These are phyloP conservation scores for Hanseniaspora singularis DNA, from an alignment of 805 yeast genomes.

Conservation along the genomic window DNA sequence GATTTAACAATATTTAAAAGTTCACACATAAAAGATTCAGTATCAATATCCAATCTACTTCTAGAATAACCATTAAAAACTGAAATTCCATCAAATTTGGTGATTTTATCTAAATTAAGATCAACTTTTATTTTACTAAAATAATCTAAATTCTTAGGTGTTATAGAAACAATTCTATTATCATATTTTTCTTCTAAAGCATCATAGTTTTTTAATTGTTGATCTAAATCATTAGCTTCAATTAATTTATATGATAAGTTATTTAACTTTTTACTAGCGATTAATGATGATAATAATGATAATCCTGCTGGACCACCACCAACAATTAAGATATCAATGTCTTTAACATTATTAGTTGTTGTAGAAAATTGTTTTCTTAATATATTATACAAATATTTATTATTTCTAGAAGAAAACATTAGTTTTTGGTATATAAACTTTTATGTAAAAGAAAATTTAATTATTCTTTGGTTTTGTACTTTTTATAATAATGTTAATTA, in stretches of 20 bases:
- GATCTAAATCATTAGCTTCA: slow-evolving; percentile 51
- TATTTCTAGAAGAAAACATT: no score
- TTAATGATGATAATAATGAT: slow-evolving; percentile 62
- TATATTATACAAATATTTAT: no score
- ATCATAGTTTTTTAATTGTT: slow-evolving; percentile 20
- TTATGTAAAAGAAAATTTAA: no score
- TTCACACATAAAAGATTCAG: slow-evolving; percentile 75
- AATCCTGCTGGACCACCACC: slow-evolving; percentile 98
- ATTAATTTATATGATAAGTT: slow-evolving; percentile 54
- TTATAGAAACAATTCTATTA: slow-evolving; percentile 74
- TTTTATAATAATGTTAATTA: no score
- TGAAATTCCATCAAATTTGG: slow-evolving; percentile 65
- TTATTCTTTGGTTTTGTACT: no score
- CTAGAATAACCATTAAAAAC: slow-evolving; percentile 69
- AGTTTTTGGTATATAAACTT: no score
- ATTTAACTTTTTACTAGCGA: slow-evolving; percentile 31
- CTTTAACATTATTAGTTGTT: background rate
- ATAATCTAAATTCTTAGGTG: slow-evolving; percentile 64
- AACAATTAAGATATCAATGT: slow-evolving; percentile 54
- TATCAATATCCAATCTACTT: slow-evolving; percentile 48
- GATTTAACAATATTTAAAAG: slow-evolving; percentile 54
- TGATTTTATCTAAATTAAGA: slow-evolving; percentile 57
- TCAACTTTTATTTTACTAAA: slow-evolving; percentile 70
- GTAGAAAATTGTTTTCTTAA: no score
- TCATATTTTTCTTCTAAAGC: slow-evolving; percentile 33